Base-by-base conservation (phyloP, 2,329 filamentous ascomycete genomes). In the Lecanicillium sp. region DNA sequence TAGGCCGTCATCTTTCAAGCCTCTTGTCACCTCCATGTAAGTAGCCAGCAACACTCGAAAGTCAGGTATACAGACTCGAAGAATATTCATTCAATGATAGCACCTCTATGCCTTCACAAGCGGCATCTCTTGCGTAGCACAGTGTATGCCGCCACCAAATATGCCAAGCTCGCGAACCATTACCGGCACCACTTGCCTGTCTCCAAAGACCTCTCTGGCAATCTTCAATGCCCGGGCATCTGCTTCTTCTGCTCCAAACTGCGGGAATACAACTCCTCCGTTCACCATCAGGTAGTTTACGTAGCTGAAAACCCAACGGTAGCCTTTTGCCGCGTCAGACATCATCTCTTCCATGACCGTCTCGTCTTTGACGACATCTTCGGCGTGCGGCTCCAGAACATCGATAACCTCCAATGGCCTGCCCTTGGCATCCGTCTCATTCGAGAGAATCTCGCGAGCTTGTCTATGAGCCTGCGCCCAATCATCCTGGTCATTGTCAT, bases 61-160 rank as follows among this genome's bases (percentile, higher is more conserved):
- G n/a, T n/a, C n/a, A n/a, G n/a, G n/a, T n/a, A n/a, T n/a, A n/a
- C n/a, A n/a, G n/a, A n/a, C n/a, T n/a, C n/a, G n/a, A n/a, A n/a
- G n/a, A n/a, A n/a, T n/a, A n/a, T n/a, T n/a, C n/a, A n/a, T n/a
- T 25, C 22, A 25, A 25, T 25, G 22, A 25, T 11, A 25, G 6
- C 22, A 25, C 22, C 22, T 25, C 22, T 25, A 25, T 11, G 6
- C 22, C 22, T 25, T 25, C 11, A 22, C 31, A 14, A 19, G 17
- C 11, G 40, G 40, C 20, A 42, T 18, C 15, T 42, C 40, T 9
- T 38, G 40, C 12, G 35, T 33, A 12, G 19, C 17, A 18, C 40
- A 42, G 27, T 42, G 31, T 34, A 42, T 42, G 2, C 34, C 40
- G n/a, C 40, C 40, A 8, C 35, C 40, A 12, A 38, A 29, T 14